Evolutionary conservation across 2,329 filamentous ascomycete genomes (phyloP), one percentile per base, ranked within the genome.

Genomic region (Knufia fluminis): DNA sequence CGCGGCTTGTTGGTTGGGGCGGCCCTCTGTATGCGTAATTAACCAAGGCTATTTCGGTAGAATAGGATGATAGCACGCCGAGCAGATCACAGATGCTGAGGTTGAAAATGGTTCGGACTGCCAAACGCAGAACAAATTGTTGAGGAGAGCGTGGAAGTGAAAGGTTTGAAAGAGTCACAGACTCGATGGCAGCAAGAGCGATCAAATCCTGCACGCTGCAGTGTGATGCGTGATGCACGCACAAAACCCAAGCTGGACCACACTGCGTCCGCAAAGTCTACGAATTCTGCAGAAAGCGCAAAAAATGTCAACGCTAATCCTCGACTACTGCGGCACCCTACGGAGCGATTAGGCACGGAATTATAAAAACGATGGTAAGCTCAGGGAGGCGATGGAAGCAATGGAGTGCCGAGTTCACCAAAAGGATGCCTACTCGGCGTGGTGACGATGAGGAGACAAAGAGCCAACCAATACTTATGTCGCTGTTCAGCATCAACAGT

Each of bases 291-390:
- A 16, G 14, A 12, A 26, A n/a, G 22, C 7, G 22, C 8, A 12
- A 43, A 26, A 43, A 43, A 26, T 26, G 40, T n/a, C n/a, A 43
- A 6, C 40, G 19, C 22, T 26, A 24, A 8, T 28, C 19, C 24
- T 43, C 6, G 40, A 43, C 40, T 28, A 26, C 40, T 43, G 20
- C 40, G 19, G 28, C 19, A 26, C n/a, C 40, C 20, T 14, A 26
- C 22, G 23, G 20, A 26, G 28, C 9, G 23, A 43, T 22, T 26
- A 43, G 40, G 40, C 40, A 26, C 22, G 40, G 10, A 43, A 43
- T 19, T 9, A 47, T 24, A 35, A 51, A 16, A 35, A 28, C 28
- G 22, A 47, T 28, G 49, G 33, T 44, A 41, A 48, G 43, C 19
- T 17, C 38, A 36, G 7, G 33, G 14, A n/a, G 14, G 7, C n/a